Base-by-base conservation (phyloP, 345 rosid species). In the Garcia nutans region DNA sequence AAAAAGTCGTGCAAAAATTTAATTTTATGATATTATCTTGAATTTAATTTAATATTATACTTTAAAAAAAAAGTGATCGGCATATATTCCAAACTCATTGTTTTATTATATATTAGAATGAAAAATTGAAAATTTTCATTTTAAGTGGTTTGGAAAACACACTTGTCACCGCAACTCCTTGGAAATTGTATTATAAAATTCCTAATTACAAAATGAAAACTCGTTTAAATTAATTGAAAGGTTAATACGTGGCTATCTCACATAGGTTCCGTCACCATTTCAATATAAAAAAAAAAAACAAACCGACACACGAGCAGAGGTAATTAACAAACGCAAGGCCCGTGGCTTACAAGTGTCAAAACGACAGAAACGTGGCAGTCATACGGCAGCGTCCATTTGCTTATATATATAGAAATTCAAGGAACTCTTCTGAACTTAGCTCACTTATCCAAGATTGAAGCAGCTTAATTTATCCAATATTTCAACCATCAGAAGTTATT, bases 331-430 rank as follows among this genome's bases (percentile, higher is more conserved):
- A 28, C 22, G 58, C 76, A 45, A 10, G 77, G 61, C 81, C 79
- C 81, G 81, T 76, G 72, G 26, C 71, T 1, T 11, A 68, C 82
- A 82, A 78, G 78, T 78, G 89, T 84, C 83, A 0, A 20, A 3
- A 26, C 59, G 22, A 13, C 3, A 65, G 65, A 70, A 82, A 75
- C 80, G 78, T 78, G 77, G 70, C 57, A 3, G 16, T 6, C 5
- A 52, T 41, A 22, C 15, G 0, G 17, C 24, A 20, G 19, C 73
- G 59, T 20, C 24, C 3, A 42, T 1, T 10, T 37, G 23, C 15
- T 37, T 63, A 71, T 72, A 77, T 72, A 77, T 71, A 58, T 54
- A 26, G 7, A 9, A 56, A 62, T 33, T 52, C 54, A 61, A 6
- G 8, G 8, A 47, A 13, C 6, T 8, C 45, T 19, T 6, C 16